Percentiles rank a stretch among this genome's conserved stretches.
Evolutionary conservation across 352 stramenopile genomes (phyloP).

Genomic region (Phytophthora rubi): DNA sequence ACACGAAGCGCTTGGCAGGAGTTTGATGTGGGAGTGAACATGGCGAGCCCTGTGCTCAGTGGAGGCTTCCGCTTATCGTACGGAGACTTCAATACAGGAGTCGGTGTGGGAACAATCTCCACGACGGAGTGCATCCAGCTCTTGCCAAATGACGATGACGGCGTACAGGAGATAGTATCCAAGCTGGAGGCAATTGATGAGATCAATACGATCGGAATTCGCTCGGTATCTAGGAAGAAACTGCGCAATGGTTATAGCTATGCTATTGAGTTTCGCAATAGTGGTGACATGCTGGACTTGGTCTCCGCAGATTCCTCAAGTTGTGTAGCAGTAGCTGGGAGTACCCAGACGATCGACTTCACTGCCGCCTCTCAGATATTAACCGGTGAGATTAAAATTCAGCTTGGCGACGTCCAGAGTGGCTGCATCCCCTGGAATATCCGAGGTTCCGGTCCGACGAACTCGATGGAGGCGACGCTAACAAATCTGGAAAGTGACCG

Average conservation of each 20-base stretch:
- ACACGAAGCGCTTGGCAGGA: constrained; percentile 50
- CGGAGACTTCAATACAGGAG: constrained; percentile 51
- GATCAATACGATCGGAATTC: constrained; percentile 67
- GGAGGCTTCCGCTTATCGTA: constrained; percentile 65
- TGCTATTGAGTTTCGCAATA: constrained; percentile 56
- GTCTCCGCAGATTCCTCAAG: constrained; percentile 40
- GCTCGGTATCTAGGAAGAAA: constrained; percentile 24
- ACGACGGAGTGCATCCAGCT: constrained; percentile 67
- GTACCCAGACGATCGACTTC: constrained; percentile 75
- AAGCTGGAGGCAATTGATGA: constrained; percentile 50
- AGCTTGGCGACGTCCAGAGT: constrained; percentile 43
- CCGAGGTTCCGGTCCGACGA: constrained; percentile 35
- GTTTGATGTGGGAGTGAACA: constrained; percentile 68
- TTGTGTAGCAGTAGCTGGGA: constrained; percentile 46
- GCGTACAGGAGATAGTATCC: constrained; percentile 45
- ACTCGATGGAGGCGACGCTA: constrained; percentile 49
- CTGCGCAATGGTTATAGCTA: constrained; percentile 63
- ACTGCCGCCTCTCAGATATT: constrained; percentile 47
- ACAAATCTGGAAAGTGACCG: constrained; percentile 45
- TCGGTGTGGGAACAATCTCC: constrained; percentile 29
- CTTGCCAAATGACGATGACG: constrained; percentile 43
- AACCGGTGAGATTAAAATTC: constrained; percentile 49
- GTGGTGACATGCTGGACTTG: constrained; percentile 57
- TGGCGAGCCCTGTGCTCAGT: constrained; percentile 47
- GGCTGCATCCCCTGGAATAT: constrained; percentile 58